Evolutionary conservation across 208 protist genomes (phyloP).

Genomic region (Endotrypanum monterogeii): DNA sequence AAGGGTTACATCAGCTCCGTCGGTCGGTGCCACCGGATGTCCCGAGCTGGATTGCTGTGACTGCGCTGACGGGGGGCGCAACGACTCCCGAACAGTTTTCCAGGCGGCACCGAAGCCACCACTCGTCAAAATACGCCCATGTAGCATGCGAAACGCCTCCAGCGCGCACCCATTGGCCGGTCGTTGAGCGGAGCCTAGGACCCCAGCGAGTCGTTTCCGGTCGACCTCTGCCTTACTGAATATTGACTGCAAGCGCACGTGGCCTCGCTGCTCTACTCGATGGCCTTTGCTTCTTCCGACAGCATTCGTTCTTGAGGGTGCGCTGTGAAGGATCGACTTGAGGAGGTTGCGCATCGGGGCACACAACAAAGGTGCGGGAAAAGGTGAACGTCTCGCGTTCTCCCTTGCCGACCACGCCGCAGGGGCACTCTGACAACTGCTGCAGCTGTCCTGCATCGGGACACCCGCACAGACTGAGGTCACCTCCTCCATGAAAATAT

Average conservation of each 20-base stretch:
- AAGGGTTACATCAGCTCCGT: neutral
- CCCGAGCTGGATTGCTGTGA: neutral
- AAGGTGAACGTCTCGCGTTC: neutral
- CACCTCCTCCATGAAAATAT: conserved; percentile 2
- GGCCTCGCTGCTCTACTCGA: neutral
- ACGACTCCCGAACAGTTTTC: neutral
- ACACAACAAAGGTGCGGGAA: neutral
- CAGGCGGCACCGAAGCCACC: conserved; percentile 2
- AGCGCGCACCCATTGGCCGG: neutral
- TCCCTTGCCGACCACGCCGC: neutral
- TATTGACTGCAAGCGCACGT: neutral
- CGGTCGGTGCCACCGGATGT: neutral
- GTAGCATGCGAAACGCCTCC: neutral
- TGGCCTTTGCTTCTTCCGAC: neutral
- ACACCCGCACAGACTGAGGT: neutral
- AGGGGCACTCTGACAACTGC: neutral
- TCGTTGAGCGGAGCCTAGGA: neutral
- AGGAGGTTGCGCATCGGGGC: neutral
- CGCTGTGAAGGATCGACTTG: neutral
- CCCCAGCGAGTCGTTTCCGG: neutral
- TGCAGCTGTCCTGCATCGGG: neutral
- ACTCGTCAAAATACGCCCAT: neutral
- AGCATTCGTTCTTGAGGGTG: neutral
- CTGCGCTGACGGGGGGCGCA: neutral
- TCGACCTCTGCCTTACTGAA: neutral